Base-by-base conservation (phyloP, 345 rosid species). In the Theobroma cacao region DNA sequence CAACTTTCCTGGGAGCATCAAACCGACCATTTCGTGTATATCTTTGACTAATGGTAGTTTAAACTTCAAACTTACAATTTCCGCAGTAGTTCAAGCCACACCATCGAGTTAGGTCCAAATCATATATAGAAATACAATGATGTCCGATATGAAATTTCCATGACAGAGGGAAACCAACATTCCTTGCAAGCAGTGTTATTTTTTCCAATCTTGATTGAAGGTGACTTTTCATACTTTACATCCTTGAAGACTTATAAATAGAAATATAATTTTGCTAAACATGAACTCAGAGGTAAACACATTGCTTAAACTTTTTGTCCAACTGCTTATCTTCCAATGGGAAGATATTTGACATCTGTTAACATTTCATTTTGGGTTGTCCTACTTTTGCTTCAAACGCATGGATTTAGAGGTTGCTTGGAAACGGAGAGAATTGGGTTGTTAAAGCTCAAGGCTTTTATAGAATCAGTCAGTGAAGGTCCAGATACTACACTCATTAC, bases 401-500 rank as follows among this genome's bases (percentile, higher is more conserved):
- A 20, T 53, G 58, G 58, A 7, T 7, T 53, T 1, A 20, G 24
- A 53, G 11, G 11, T 53, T 18, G 58, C 58, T 60, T 13, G 62
- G 77, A 79, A 5, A 75, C 75, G 47, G 84, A 85, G 68, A 85
- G 71, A 4, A 31, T 4, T 7, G 84, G 77, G 4, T 67, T 85
- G 26, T 47, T 80, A 20, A 70, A 85, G 61, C 50, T 80, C 63
- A 82, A 80, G 75, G 31, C 55, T 0, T 72, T 79, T 56, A 17
- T 79, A 10, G 50, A 34, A 79, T 72, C 81, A 45, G 15, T 50
- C 7, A 26, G 33, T 63, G 33, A 3, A 30, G 30, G 33, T 28
- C 6, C 18, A 10, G 43, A 74, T 1, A 15, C 28, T 20, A 63
- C 34, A 52, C 60, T 74, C 40, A 34, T 1, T 41, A 50, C 75